Base-by-base conservation (phyloP, 257 asterid species). In the Penstemon barbatus region DNA sequence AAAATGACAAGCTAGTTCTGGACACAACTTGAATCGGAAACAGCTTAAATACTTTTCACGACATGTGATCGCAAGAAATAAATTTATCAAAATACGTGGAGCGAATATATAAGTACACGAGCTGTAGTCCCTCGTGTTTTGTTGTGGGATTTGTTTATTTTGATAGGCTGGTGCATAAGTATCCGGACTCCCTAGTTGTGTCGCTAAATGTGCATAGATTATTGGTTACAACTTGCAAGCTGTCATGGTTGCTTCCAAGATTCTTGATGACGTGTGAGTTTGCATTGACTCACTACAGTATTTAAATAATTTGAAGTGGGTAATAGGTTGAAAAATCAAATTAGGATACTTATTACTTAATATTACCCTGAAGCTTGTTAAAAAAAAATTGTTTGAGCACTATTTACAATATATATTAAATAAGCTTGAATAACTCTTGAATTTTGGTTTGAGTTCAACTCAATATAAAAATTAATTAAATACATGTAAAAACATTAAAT, bases 191-290 rank as follows among this genome's bases (percentile, higher is more conserved):
- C 0, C 88, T 89, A 13, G 84, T 92, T 41, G 84, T 85, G 58
- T 86, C 98, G 19, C 81, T 86, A 84, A 92, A 92, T 61, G 89
- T 89, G 56, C 97, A 92, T 72, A 71, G 98, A n/a, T 61, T 92
- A 75, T 75, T 89, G 2, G 83, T 89, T 54, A 87, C 97, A n/a
- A n/a, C n/a, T n/a, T n/a, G n/a, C n/a, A 0, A 74, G 89, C 67
- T n/a, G 87, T 92, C 18, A 85, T 90, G 97, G 84, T 92, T 55
- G 98, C 97, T 74, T 89, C 98, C 75, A 92, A 92, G 77, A 80
- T 86, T 77, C 89, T 89, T 9, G 98, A 92, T 66, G 98, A 92
- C 61, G 76, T 77, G 97, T 92, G 71, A 82, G 97, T 69, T 15
- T 15, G 0, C 0, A 15, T 15, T 15, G 33, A 25, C 33, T 25